Base-by-base conservation (phyloP, 805 yeast species). In the Kluyveromyces dobzhanskii region DNA sequence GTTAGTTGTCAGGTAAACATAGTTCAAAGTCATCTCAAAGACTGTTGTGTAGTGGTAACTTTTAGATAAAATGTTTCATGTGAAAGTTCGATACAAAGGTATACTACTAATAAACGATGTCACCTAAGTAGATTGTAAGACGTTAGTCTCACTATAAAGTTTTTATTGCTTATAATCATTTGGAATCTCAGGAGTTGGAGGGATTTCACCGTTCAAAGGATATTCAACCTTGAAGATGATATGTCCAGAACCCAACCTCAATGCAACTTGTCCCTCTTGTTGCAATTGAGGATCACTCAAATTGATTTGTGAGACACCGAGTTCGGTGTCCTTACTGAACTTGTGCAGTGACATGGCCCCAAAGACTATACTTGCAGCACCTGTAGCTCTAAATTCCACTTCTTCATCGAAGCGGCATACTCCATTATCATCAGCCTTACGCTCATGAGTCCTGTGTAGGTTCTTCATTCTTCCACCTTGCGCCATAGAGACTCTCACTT, bases 321-420 rank as follows among this genome's bases (percentile, higher is more conserved):
- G 40, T 41, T 75, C 83, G 19, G 66, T 64, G 48, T 75, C 80
- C 53, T 80, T 78, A 28, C 94, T 87, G 49, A 88, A 71, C 2
- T 76, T 71, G 56, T 84, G 92, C 52, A 75, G 82, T 25, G 78
- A 76, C 30, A 75, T 67, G 19, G 85, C 74, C 30, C 69, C 67
- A 51, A 90, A 74, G 3, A 75, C 64, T 30, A 88, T 51, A 39
- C 66, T 70, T 3, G 80, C 78, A 9, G 73, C 80, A 4, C 78
- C 61, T 4, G 80, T 67, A 4, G 90, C 79, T 51, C 73, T 77
- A 65, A 88, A 83, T 4, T 78, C 68, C 43, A 72, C 66, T 16
- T 77, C 66, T 53, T 85, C 95, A 43, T 76, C 70, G 76, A 81
- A 79, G 40, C 57, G 64, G 35, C 67, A 65, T 1, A 51, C 40